These are phyloP conservation scores for Leucocoprinus sp. DNA, from an alignment of 768 basidiomycete species.

Conservation along the genomic window DNA sequence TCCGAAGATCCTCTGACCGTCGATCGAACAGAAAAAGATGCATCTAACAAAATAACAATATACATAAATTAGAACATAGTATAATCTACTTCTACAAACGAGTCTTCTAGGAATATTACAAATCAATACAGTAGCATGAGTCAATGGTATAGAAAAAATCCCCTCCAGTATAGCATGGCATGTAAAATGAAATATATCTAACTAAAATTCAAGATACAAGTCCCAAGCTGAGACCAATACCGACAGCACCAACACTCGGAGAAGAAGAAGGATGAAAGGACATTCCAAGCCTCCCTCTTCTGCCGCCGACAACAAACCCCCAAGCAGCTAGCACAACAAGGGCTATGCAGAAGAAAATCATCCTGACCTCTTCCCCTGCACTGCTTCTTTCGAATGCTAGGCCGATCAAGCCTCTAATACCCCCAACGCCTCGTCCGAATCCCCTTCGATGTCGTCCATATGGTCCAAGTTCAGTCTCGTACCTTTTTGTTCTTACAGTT, in stretches of 20 bases:
- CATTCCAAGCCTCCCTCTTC: slow-evolving; percentile 3
- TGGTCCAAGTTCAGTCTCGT: slow-evolving; percentile 33
- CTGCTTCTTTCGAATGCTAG: slow-evolving; percentile 48
- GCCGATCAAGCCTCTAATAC: slow-evolving; percentile 31
- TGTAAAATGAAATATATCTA: background rate
- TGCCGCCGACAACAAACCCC: slow-evolving; percentile 30
- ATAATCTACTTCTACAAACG: slow-evolving; percentile 2
- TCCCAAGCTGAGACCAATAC: slow-evolving; percentile 4
- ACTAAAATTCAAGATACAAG: background rate
- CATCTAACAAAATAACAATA: background rate
- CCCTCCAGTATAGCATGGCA: background rate
- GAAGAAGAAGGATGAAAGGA: background rate
- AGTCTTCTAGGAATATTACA: background rate
- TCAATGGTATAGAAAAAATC: background rate
- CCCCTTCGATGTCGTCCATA: slow-evolving; percentile 15
- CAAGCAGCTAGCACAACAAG: slow-evolving; percentile 42
- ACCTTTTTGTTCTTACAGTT: slow-evolving; percentile 28
- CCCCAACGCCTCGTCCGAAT: slow-evolving; percentile 32
- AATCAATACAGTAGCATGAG: background rate
- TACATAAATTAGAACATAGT: background rate
- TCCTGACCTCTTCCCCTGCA: slow-evolving; percentile 63
- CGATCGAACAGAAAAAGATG: too few relatives aligned
- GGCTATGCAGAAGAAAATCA: slow-evolving; percentile 46
- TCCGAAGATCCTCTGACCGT: too few relatives aligned
- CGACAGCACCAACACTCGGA: background rate